A percentile compares a stretch with the other conserved stretches of the same genome.
Conservation (phyloP, 345 rosid genomes). For the Hypericum androsaemum region DNA sequence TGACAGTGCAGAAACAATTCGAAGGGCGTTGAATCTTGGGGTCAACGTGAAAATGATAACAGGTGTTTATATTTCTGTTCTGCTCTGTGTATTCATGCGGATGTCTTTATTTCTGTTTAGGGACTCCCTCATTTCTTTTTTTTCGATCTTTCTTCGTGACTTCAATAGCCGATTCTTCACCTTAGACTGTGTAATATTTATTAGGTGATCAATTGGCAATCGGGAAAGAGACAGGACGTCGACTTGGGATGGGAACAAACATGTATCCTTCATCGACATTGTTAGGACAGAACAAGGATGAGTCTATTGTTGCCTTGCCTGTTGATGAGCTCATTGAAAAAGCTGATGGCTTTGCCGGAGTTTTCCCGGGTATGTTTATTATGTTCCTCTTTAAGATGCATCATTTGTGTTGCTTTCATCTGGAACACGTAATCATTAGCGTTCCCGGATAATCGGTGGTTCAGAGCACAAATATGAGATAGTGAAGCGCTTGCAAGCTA, state of each 20-base stretch:
- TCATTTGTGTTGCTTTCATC: background rate
- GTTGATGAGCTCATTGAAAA: conserved; percentile 53
- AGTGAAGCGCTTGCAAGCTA: conserved; percentile 60
- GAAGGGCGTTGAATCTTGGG: conserved; percentile 56
- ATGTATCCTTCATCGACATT: conserved; percentile 60
- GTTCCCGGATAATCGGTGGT: background rate
- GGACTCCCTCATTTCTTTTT: background rate
- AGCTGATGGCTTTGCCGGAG: conserved; percentile 63
- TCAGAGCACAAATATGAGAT: conserved; percentile 66
- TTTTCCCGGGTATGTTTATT: conserved; percentile 45
- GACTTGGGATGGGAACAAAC: conserved; percentile 62
- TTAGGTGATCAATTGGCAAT: conserved; percentile 64
- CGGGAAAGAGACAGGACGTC: conserved; percentile 59
- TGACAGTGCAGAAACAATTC: conserved; percentile 51
- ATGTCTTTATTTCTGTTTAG: background rate
- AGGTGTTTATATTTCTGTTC: conserved; percentile 28
- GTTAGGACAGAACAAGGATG: conserved; percentile 55
- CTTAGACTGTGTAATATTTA: background rate
- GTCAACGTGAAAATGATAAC: conserved; percentile 65
- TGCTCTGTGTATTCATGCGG: too few relatives aligned
- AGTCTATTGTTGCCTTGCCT: conserved; percentile 45
- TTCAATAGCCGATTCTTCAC: background rate
- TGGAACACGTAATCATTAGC: background rate
- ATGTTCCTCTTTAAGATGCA: background rate
- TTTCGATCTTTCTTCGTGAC: conserved; percentile 1